Base-by-base conservation (phyloP, 202 grass and related monocot species). In the Schoenoplectus tabernaemontani region DNA sequence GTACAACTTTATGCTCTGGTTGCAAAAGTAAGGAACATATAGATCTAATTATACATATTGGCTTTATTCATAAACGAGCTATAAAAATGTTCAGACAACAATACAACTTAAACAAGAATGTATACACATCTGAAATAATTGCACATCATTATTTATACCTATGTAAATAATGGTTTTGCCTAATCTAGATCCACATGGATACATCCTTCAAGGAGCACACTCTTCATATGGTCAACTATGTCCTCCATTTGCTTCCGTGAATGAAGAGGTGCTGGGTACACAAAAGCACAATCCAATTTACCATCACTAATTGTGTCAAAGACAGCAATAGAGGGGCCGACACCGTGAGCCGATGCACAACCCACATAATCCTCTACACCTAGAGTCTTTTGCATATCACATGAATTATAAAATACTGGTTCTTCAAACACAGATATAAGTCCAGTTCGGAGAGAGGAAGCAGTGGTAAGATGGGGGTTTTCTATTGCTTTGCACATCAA, bases 351-450 rank as follows among this genome's bases (percentile, higher is more conserved):
- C 5, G 95, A 89, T 74, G 91, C 81, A 67, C 85, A 86, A 44
- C 88, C 81, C 26, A 89, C 54, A 22, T 72, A 94, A 68, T 98
- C 89, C 78, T 92, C 95, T 17, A 95, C 89, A 33, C 87, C 87
- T 4, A 91, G 67, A 71, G 68, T 81, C 30, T 83, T 61, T 83
- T 86, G 81, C 59, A 78, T 56, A 38, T 85, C 81, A 1, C 81
- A 65, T 2, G 37, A 7, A 61, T 79, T 78, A 17, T 81, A 64
- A 8, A 90, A 59, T 3, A 78, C 58, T 5, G 95, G 89, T 53
- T 98, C 95, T 28, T 94, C 91, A 34, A 98, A 94, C 61, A 94
- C 91, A 15, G 95, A 87, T 77, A 98, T 30, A 11, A 94, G 81
- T 7, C 89, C 89, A 0, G 95, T 92, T 30, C 95, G 86, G 30